Conservation (phyloP, 371 early-diverging fungal genomes). For the Nematocida displodere region DNA sequence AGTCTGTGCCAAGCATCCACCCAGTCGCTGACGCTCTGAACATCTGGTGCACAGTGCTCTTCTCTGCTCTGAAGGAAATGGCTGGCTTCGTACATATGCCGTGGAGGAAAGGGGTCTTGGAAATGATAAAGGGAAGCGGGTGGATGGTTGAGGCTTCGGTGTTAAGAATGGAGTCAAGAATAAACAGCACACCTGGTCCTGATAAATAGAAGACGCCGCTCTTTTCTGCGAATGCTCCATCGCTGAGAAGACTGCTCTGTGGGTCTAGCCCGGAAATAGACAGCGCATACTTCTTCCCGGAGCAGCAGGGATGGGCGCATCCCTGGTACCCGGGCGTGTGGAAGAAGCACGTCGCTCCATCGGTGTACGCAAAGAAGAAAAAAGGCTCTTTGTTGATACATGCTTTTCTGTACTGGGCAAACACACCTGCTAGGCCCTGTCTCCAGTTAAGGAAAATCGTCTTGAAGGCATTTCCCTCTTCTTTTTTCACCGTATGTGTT, state of each 20-base stretch:
- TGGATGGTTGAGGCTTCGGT: slow-evolving; percentile 2
- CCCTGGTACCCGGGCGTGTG: slow-evolving; percentile 12
- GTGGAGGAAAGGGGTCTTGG: slow-evolving; percentile 21
- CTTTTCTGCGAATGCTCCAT: neutral
- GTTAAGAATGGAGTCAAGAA: slow-evolving; percentile 37
- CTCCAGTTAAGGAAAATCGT: slow-evolving; percentile 37
- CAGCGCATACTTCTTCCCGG: slow-evolving; percentile 1
- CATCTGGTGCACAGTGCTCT: neutral
- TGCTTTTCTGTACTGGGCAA: slow-evolving; percentile 28
- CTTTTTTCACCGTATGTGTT: slow-evolving; percentile 14
- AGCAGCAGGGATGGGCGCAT: slow-evolving; percentile 13
- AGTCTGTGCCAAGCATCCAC: slow-evolving; percentile 1
- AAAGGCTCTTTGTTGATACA: neutral
- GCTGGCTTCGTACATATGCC: slow-evolving; percentile 12
- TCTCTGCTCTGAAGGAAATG: neutral
- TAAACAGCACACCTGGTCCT: slow-evolving; percentile 33
- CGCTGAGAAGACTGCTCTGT: neutral
- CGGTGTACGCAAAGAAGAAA: slow-evolving; percentile 30
- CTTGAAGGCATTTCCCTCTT: neutral
- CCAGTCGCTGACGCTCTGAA: neutral
- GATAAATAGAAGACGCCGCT: neutral
- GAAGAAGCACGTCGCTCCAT: slow-evolving; percentile 6
- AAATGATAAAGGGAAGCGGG: slow-evolving; percentile 36
- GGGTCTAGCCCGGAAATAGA: neutral
- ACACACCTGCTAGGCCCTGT: slow-evolving; percentile 8